Evolutionary conservation across 768 basidiomycete species (phyloP).

Genomic region (Auriscalpium vulgare): DNA sequence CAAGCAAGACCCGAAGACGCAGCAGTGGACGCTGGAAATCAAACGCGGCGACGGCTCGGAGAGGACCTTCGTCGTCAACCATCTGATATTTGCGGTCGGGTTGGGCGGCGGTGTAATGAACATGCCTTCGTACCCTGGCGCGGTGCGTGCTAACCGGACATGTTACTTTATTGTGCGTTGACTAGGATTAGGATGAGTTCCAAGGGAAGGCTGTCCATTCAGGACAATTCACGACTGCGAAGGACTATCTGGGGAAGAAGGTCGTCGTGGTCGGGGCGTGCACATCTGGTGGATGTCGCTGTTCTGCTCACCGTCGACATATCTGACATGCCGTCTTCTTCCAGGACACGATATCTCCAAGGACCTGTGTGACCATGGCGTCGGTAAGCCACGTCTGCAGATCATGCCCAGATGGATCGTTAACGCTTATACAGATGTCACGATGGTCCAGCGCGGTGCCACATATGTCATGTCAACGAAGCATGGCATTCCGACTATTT

Average conservation of each 20-base stretch:
- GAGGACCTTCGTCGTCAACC: slow-evolving; percentile 14
- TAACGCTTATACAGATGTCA: slow-evolving; percentile 13
- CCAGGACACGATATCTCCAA: slow-evolving; percentile 26
- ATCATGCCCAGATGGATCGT: background rate
- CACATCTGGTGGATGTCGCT: slow-evolving; percentile 15
- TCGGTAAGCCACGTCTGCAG: slow-evolving; percentile 7
- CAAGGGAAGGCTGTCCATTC: slow-evolving; percentile 27
- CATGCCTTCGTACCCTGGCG: slow-evolving; percentile 20
- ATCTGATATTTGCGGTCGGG: slow-evolving; percentile 27
- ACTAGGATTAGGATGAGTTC: slow-evolving; percentile 21
- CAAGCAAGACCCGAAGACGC: slow-evolving; percentile 12
- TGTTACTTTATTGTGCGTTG: background rate
- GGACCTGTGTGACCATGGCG: slow-evolving; percentile 21
- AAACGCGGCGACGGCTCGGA: slow-evolving; percentile 5
- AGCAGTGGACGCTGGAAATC: slow-evolving; percentile 13
- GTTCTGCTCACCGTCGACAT: background rate
- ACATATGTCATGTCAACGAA: slow-evolving; percentile 29
- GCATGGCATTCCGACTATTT: slow-evolving; percentile 13
- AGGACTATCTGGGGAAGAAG: slow-evolving; percentile 29
- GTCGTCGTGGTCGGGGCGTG: slow-evolving; percentile 33
- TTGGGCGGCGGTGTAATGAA: slow-evolving; percentile 25
- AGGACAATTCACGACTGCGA: slow-evolving; percentile 21
- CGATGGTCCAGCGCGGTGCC: slow-evolving; percentile 25
- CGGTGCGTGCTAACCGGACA: background rate
- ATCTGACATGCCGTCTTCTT: background rate